phyloP scores from a whole-genome alignment of 768 basidiomycete species.

The Boletus rubescentipes region DNA sequence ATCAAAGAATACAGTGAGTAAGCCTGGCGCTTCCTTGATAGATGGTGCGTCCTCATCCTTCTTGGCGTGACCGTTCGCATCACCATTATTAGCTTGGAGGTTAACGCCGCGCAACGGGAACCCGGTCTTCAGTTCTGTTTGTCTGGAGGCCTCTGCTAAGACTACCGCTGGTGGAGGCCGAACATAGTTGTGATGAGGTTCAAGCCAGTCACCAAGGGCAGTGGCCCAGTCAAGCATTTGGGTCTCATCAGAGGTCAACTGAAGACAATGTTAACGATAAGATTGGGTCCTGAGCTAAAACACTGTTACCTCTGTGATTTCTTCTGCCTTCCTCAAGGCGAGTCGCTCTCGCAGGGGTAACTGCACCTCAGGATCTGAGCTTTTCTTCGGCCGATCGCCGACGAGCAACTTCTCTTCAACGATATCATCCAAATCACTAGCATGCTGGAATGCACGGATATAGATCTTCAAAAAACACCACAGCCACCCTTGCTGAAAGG shows the following conservation, averaged over 20 bases:
- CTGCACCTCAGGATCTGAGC: conserved; percentile 46
- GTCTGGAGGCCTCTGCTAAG: conserved; percentile 72
- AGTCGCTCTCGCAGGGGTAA: conserved; percentile 61
- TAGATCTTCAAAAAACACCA: conserved; percentile 72
- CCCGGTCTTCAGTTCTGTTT: conserved; percentile 68
- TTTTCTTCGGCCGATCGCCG: conserved; percentile 75
- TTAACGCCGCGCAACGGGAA: conserved; percentile 66
- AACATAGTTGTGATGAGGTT: conserved; percentile 69
- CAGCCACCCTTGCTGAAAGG: conserved; percentile 66
- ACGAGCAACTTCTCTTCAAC: conserved; percentile 81
- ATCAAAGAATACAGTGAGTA: conserved; percentile 60
- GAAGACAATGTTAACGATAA: conserved; percentile 6
- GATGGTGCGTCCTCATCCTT: conserved; percentile 72
- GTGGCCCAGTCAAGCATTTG: conserved; percentile 57
- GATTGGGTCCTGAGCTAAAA: background rate
- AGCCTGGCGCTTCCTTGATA: conserved; percentile 59
- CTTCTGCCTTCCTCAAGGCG: conserved; percentile 45
- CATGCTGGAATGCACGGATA: conserved; percentile 72
- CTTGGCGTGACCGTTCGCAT: conserved; percentile 46
- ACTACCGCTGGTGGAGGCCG: conserved; percentile 71
- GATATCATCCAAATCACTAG: conserved; percentile 76
- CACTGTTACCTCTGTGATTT: conserved; percentile 50
- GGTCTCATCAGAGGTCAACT: conserved; percentile 70
- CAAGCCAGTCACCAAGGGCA: conserved; percentile 71
- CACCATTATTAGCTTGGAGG: conserved; percentile 33